Evolutionary conservation across 2,329 filamentous ascomycete genomes (phyloP), one percentile per base, ranked within the genome.

Genomic region (Escovopsis sp.): DNA sequence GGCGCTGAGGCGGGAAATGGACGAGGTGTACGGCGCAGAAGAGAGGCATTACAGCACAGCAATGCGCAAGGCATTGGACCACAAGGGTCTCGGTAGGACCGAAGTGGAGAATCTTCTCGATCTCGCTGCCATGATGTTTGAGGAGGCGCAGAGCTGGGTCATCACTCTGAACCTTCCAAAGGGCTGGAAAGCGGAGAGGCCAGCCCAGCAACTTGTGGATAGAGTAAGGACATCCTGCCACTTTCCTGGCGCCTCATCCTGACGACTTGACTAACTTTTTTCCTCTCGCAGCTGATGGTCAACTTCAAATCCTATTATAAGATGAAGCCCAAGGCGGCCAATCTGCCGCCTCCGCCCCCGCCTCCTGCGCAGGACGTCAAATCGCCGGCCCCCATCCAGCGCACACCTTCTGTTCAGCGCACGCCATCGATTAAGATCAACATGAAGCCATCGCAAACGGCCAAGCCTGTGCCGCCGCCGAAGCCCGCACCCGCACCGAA

Each of bases 121-220:
- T 47, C 46, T 68, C n/a, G 66, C 65, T 12, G 61, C 59, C 9
- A 64, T 65, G 59, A 67, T 68, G 63, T 67, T 68, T 48, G 65
- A 68, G 44, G 64, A 66, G 47, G 62, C 65, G 11, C 52, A 56
- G 37, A 59, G 58, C 40, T 68, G 63, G 60, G 55, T 67, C 8
- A 41, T 68, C 10, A 66, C 64, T 1, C 44, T 68, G 12, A 58
- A 58, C 44, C 53, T 65, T 41, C 65, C 65, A 8, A 64, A 65
- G 49, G 56, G 52, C 8, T 68, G 65, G 65, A 63, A 52, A 48
- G 58, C 57, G 12, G 58, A 60, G 47, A 58, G 62, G 45, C 54
- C 59, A 6, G 50, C 52, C 9, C 55, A 58, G 43, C 58, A 60
- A 45, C 53, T 60, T n/a, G 53, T 56, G 8, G 59, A 62, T 42